Conservation (phyloP, 352 stramenopile genomes). For the Phytophthora aleatoria region DNA sequence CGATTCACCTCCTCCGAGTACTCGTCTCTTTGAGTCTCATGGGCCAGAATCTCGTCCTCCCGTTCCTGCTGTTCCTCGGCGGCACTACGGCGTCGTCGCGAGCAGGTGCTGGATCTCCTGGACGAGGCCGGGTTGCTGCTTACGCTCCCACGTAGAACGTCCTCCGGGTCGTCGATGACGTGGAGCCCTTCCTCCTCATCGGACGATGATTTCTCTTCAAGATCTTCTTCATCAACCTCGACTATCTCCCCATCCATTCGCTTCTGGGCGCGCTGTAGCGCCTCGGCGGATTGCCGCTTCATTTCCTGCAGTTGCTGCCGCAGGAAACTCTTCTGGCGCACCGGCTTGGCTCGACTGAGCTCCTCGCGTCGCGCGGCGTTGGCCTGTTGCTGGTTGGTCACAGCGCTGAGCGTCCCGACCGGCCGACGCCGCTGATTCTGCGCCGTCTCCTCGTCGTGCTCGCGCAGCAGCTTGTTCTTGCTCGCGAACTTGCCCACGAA, state of each 20-base stretch:
- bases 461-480: slow-evolving; percentile 65
- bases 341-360: slow-evolving; percentile 36
- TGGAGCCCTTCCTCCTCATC: slow-evolving; percentile 42
- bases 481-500: slow-evolving; percentile 66
- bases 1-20: slow-evolving; percentile 48
- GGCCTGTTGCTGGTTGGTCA: slow-evolving; percentile 41
- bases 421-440: slow-evolving; percentile 44
- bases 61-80: slow-evolving; percentile 41
- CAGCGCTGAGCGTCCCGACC: slow-evolving; percentile 42
- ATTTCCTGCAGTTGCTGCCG: slow-evolving; percentile 75
- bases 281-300: slow-evolving; percentile 73
- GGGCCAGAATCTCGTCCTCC: slow-evolving; percentile 34
- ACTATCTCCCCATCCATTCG: slow-evolving; percentile 51
- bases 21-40: slow-evolving; percentile 37
- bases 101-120: slow-evolving; percentile 37
- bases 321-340: slow-evolving; percentile 72
- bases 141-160: slow-evolving; percentile 32
- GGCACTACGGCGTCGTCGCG: slow-evolving; percentile 22
- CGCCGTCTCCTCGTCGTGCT: slow-evolving; percentile 59
- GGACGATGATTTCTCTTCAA: slow-evolving; percentile 23
- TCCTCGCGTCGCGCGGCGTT: slow-evolving; percentile 34
- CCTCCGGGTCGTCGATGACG: slow-evolving; percentile 45
- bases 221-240: slow-evolving; percentile 31
- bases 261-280: slow-evolving; percentile 47
- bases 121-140: slow-evolving; percentile 43